Conservation (phyloP, 805 yeast genomes). For the Jamesozyma hellenica region DNA sequence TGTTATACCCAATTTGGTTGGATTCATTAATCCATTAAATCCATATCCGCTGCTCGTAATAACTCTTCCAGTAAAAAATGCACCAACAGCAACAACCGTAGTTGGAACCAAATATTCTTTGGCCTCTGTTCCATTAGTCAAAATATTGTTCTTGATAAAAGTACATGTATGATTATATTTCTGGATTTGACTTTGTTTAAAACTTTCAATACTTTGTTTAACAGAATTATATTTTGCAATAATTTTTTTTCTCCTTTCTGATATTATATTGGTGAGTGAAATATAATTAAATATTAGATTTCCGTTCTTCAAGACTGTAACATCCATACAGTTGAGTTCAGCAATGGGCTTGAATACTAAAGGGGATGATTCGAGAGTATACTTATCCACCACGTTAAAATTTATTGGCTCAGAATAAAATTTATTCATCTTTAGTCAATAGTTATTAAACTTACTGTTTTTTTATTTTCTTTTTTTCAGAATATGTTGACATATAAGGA, state of each 20-base stretch:
- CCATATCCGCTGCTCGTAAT: constrained; percentile 10
- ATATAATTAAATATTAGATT: constrained; percentile 10
- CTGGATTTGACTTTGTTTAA: neutral
- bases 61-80: constrained; percentile 23
- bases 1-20: neutral
- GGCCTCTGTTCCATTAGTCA: constrained; percentile 18
- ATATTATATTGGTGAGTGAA: constrained; percentile 8
- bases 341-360: constrained; percentile 2
- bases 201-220: constrained; percentile 3
- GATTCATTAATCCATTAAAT: neutral
- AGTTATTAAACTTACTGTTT: too few relatives aligned
- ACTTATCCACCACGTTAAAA: neutral
- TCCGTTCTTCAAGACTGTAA: constrained; percentile 10
- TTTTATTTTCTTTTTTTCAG: too few relatives aligned
- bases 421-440: neutral
- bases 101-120: constrained; percentile 20
- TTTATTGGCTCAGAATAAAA: neutral
- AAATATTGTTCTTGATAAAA: constrained; percentile 13
- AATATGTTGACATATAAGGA: too few relatives aligned
- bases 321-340: neutral
- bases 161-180: neutral
- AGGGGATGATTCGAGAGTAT: neutral
- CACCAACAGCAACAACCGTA: constrained; percentile 18
- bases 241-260: neutral
- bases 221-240: constrained; percentile 6